These are phyloP conservation scores for Alternaria burnsii DNA, from an alignment of 2,329 filamentous ascomycete genomes.

Conservation along the genomic window DNA sequence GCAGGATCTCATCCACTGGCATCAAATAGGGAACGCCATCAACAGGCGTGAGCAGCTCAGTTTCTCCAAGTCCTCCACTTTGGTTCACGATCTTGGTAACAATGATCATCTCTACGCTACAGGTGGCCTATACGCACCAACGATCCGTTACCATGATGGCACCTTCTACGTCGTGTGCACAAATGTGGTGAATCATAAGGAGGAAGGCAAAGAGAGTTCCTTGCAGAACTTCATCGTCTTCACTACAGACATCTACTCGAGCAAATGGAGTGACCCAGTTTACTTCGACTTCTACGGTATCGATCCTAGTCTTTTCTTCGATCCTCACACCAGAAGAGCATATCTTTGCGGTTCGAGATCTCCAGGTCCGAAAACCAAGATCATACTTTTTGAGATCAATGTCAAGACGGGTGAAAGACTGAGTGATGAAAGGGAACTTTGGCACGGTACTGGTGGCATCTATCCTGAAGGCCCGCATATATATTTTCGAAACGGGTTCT, in stretches of 20 bases:
- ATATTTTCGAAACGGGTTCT: slow-evolving; percentile 43
- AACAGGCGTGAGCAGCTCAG: slow-evolving; percentile 58
- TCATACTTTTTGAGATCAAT: slow-evolving; percentile 37
- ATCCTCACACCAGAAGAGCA: slow-evolving; percentile 14
- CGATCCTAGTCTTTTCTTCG: slow-evolving; percentile 27
- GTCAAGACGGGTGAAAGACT: slow-evolving; percentile 34
- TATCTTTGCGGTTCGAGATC: slow-evolving; percentile 33
- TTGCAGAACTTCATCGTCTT: slow-evolving; percentile 49
- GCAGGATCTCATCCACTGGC: slow-evolving; percentile 60
- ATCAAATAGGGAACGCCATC: slow-evolving; percentile 56
- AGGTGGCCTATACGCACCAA: slow-evolving; percentile 29
- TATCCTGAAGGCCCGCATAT: slow-evolving; percentile 49
- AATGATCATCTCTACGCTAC: slow-evolving; percentile 23
- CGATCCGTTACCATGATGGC: slow-evolving; percentile 22
- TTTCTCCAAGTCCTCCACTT: slow-evolving; percentile 57
- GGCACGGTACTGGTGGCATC: slow-evolving; percentile 44
- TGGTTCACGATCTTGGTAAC: slow-evolving; percentile 24
- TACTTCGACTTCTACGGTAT: slow-evolving; percentile 25
- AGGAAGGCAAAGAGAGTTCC: slow-evolving; percentile 53
- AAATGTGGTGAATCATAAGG: slow-evolving; percentile 33
- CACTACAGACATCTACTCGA: slow-evolving; percentile 17
- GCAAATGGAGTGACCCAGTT: slow-evolving; percentile 21
- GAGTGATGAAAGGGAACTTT: slow-evolving; percentile 28
- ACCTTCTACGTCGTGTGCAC: slow-evolving; percentile 32
- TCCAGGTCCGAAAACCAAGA: slow-evolving; percentile 23